Percentiles rank a stretch among this genome's conserved stretches.
phyloP scores from a whole-genome alignment of 139 green algal genomes.

The Volvox africanus region DNA sequence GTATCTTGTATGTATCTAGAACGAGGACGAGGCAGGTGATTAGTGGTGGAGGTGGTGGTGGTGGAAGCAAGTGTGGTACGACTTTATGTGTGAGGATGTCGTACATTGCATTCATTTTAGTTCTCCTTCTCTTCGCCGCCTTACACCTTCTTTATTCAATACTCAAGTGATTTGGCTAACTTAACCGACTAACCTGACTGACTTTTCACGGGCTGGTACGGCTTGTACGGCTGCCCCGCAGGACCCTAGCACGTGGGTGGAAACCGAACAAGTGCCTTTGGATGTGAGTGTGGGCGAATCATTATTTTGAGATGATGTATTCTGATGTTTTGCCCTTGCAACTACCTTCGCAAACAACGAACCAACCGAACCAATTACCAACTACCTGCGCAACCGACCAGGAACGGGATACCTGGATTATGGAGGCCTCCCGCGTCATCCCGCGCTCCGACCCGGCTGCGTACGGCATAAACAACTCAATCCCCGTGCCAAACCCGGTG shows the following conservation, averaged over 20 bases:
- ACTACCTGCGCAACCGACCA: background rate
- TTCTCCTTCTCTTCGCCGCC: too few relatives aligned
- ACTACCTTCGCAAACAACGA: background rate
- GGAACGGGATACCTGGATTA: constrained; percentile 42
- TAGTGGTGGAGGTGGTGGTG: background rate
- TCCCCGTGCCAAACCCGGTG: too few relatives aligned
- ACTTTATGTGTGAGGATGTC: too few relatives aligned
- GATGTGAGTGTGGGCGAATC: background rate
- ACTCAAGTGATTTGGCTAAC: too few relatives aligned
- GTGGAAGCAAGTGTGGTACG: too few relatives aligned
- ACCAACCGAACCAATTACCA: background rate
- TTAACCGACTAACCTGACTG: too few relatives aligned
- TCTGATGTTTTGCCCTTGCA: background rate
- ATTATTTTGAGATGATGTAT: background rate
- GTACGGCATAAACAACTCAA: background rate
- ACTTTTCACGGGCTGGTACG: too few relatives aligned
- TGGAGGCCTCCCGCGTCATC: constrained; percentile 39
- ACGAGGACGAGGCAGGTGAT: too few relatives aligned
- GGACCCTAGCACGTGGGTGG: background rate
- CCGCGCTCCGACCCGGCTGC: constrained; percentile 12
- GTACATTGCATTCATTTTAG: too few relatives aligned
- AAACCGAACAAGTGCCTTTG: background rate
- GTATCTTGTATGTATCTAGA: too few relatives aligned
- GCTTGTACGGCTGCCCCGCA: background rate
- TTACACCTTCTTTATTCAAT: too few relatives aligned